Conservation (phyloP, 768 basidiomycete species). For the Atractiella rhizophila region DNA sequence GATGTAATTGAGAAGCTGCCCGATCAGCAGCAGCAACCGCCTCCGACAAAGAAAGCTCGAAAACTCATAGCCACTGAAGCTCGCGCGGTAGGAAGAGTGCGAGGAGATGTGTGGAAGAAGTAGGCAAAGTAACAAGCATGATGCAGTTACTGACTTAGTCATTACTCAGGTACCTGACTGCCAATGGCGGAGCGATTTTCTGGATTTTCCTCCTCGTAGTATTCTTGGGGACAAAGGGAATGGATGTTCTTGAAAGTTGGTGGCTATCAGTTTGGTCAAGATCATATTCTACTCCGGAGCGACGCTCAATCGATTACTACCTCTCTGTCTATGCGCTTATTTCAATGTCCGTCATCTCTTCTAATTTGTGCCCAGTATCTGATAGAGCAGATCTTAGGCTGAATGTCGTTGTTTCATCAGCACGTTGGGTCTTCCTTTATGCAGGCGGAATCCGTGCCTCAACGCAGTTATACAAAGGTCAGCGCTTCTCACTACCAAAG, state of each 20-base stretch:
- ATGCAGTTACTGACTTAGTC: too few species aligned
- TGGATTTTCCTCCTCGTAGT: conserved; percentile 10
- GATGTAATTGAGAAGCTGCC: conserved; percentile 8
- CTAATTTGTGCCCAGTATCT: neutral
- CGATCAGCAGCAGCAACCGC: conserved; percentile 4
- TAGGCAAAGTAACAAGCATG: too few species aligned
- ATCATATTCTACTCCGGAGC: conserved; percentile 2
- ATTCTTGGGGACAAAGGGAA: conserved; percentile 11
- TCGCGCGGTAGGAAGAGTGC: conserved; percentile 10
- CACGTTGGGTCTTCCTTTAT: conserved; percentile 13
- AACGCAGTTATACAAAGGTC: conserved; percentile 8
- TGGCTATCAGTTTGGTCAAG: conserved; percentile 14
- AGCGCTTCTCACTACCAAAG: neutral
- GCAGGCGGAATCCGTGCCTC: conserved; percentile 11
- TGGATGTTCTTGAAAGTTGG: conserved; percentile 11
- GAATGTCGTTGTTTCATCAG: neutral
- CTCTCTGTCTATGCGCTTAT: conserved; percentile 13
- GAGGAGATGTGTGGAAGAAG: conserved; percentile 9
- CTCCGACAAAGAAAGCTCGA: conserved; percentile 3
- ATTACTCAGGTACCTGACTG: conserved; percentile 11
- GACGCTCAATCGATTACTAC: conserved; percentile 8
- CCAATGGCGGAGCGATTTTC: conserved; percentile 12
- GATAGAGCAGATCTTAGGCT: neutral
- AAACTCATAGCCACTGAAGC: conserved; percentile 16
- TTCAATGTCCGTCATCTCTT: conserved; percentile 5